Evolutionary conservation across 352 stramenopile species (phyloP).

Genomic region (Saprolegnia parasitica): DNA sequence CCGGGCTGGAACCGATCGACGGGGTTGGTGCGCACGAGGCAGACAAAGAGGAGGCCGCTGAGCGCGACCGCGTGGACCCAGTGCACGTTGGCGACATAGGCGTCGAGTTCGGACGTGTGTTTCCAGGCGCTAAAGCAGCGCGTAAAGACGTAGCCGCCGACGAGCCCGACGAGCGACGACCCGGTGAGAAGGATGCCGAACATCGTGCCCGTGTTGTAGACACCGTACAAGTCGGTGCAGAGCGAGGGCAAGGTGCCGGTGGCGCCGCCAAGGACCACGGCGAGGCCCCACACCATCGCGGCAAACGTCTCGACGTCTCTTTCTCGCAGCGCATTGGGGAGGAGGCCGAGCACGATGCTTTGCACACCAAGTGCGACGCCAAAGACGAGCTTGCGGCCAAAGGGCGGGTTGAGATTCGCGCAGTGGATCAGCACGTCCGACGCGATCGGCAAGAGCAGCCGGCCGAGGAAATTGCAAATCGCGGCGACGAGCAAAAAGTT

Average conservation of each 20-base stretch:
- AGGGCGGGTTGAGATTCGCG: slow-evolving; percentile 8
- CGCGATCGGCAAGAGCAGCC: not conserved
- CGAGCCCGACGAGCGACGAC: slow-evolving; percentile 69
- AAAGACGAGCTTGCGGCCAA: slow-evolving; percentile 14
- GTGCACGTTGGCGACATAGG: slow-evolving; percentile 37
- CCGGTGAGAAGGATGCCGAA: slow-evolving; percentile 67
- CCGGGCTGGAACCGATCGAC: slow-evolving; percentile 20
- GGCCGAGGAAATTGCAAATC: slow-evolving; percentile 17
- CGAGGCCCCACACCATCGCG: slow-evolving; percentile 55
- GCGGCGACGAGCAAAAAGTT: slow-evolving; percentile 46
- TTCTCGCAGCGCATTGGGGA: not conserved
- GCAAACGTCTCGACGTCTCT: slow-evolving; percentile 35
- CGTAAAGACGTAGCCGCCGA: slow-evolving; percentile 63
- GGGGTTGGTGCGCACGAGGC: slow-evolving; percentile 27
- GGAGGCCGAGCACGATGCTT: not conserved
- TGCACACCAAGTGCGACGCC: not conserved
- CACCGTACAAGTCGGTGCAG: slow-evolving; percentile 78
- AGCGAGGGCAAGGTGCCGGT: slow-evolving; percentile 74
- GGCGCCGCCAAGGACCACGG: slow-evolving; percentile 58
- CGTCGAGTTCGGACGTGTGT: slow-evolving; percentile 31
- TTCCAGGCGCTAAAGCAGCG: slow-evolving; percentile 33
- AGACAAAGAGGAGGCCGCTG: slow-evolving; percentile 4
- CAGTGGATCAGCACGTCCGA: slow-evolving; percentile 6
- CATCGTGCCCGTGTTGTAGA: slow-evolving; percentile 57
- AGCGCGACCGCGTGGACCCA: slow-evolving; percentile 53